A percentile compares a stretch with the other conserved stretches of the same genome.
phyloP scores from a whole-genome alignment of 768 basidiomycete genomes.

The Lepiota brunneoincarnata region DNA sequence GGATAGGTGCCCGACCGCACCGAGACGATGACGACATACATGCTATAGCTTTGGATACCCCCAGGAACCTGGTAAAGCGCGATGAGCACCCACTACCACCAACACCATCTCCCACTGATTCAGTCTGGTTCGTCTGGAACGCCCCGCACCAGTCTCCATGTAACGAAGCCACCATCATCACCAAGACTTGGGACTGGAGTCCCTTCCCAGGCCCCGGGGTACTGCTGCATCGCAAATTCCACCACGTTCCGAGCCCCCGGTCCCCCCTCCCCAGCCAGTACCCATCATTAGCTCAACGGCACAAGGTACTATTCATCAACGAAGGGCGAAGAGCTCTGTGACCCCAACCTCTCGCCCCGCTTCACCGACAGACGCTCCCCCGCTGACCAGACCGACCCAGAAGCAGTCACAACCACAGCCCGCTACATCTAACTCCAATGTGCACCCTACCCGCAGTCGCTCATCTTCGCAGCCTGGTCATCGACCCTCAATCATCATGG shows the following conservation, averaged over 20 bases:
- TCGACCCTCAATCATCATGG: constrained; percentile 55
- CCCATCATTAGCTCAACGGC: constrained; percentile 55
- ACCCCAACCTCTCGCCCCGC: constrained; percentile 55
- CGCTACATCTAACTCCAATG: constrained; percentile 30
- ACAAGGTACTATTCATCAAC: constrained; percentile 67
- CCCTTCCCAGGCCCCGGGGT: constrained; percentile 53
- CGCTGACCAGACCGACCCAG: constrained; percentile 39
- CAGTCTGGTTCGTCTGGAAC: constrained; percentile 26
- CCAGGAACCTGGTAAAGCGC: constrained; percentile 35
- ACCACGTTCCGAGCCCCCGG: constrained; percentile 32
- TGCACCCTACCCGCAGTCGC: constrained; percentile 48
- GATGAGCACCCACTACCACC: constrained; percentile 71
- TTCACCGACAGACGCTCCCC: constrained; percentile 47
- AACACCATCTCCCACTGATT: constrained; percentile 43
- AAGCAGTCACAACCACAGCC: constrained; percentile 36
- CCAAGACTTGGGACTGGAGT: constrained; percentile 43
- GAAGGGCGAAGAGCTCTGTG: constrained; percentile 63
- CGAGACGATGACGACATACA: constrained; percentile 24
- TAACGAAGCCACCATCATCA: constrained; percentile 43
- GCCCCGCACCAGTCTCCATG: constrained; percentile 28
- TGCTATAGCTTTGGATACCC: constrained; percentile 34
- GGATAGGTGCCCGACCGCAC: constrained; percentile 18
- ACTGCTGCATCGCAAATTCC: constrained; percentile 40
- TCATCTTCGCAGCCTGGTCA: constrained; percentile 80
- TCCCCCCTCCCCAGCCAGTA: constrained; percentile 21